Evolutionary conservation across 495 filamentous ascomycete genomes (phyloP).

Genomic region (Penicillium odoratum): DNA sequence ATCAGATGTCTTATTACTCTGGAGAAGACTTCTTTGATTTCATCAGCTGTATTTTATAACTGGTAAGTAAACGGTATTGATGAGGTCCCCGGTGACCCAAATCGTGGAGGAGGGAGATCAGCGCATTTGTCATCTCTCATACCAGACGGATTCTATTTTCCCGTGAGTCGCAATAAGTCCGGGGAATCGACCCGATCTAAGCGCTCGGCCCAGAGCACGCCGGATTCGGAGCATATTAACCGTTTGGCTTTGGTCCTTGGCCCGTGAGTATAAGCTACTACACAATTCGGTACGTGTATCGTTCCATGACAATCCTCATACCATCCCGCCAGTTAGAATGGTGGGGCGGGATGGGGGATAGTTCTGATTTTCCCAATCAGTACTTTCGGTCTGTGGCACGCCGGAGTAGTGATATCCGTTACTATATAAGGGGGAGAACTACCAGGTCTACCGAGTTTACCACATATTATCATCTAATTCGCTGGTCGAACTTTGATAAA

Average conservation of each 20-base stretch:
- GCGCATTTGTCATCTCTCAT: constrained; percentile 43
- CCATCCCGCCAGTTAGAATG: constrained; percentile 10
- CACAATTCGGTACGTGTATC: neutral
- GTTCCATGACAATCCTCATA: neutral
- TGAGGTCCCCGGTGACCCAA: constrained; percentile 35
- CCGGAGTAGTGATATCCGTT: constrained; percentile 15
- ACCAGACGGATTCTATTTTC: constrained; percentile 49
- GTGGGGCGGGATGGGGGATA: constrained; percentile 26
- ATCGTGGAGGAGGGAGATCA: constrained; percentile 41
- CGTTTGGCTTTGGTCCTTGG: neutral
- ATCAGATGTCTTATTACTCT: neutral
- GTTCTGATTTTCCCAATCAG: constrained; percentile 37
- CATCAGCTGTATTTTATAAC: constrained; percentile 7
- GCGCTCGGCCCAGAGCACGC: constrained; percentile 22
- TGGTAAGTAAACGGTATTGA: constrained; percentile 10
- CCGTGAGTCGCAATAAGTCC: constrained; percentile 25
- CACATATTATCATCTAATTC: constrained; percentile 1
- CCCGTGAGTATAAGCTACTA: neutral
- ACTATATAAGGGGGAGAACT: neutral
- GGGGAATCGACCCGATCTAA: constrained; percentile 16
- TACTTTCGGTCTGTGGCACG: constrained; percentile 33
- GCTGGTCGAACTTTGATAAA: no score
- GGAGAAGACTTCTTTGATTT: neutral
- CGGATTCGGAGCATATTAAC: constrained; percentile 24
- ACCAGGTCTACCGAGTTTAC: neutral